phyloP scores from a whole-genome alignment of 108 stramenopile species.

The Cylindrotheca closterium region DNA sequence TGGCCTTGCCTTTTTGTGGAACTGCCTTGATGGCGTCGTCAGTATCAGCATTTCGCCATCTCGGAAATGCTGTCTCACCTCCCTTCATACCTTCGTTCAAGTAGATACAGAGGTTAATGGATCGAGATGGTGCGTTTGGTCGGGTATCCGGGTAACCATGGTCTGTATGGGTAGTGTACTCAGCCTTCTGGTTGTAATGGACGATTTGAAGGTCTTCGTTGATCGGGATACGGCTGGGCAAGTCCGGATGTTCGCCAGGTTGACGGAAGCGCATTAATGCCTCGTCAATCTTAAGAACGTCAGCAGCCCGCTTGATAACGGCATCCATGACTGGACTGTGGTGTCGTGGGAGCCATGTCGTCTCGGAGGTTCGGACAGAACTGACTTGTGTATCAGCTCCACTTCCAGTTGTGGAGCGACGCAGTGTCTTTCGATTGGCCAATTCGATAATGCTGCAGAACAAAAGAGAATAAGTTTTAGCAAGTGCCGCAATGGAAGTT shows the following conservation, averaged over 20 bases:
- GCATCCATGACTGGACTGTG: slow-evolving; percentile 38
- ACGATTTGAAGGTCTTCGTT: slow-evolving; percentile 57
- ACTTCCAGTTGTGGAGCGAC: slow-evolving; percentile 39
- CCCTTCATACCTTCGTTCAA: slow-evolving; percentile 50
- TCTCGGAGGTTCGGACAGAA: slow-evolving; percentile 42
- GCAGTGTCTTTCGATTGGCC: slow-evolving; percentile 35
- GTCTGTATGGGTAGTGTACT: slow-evolving; percentile 62
- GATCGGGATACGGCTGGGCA: slow-evolving; percentile 4
- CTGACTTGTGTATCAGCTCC: slow-evolving; percentile 19
- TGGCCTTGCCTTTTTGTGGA: slow-evolving; percentile 49
- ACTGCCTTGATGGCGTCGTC: slow-evolving; percentile 26
- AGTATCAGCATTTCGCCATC: slow-evolving; percentile 41
- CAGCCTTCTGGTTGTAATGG: slow-evolving; percentile 41
- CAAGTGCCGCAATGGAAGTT: neutral
- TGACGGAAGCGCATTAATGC: slow-evolving; percentile 38
- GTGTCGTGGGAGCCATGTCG: slow-evolving; percentile 42
- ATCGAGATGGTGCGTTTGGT: slow-evolving; percentile 31
- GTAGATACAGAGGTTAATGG: slow-evolving; percentile 67
- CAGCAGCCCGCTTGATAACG: slow-evolving; percentile 48
- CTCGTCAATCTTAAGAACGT: slow-evolving; percentile 45
- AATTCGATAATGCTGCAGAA: slow-evolving; percentile 22
- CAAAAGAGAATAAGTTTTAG: slow-evolving; percentile 1
- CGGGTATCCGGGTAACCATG: slow-evolving; percentile 38
- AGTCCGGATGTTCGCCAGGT: slow-evolving; percentile 4
- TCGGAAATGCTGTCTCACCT: slow-evolving; percentile 56